Evolutionary conservation across 1,284 basidiomycete genomes (phyloP), one percentile per base, ranked within the genome.

Genomic region (Meripilus lineatus): DNA sequence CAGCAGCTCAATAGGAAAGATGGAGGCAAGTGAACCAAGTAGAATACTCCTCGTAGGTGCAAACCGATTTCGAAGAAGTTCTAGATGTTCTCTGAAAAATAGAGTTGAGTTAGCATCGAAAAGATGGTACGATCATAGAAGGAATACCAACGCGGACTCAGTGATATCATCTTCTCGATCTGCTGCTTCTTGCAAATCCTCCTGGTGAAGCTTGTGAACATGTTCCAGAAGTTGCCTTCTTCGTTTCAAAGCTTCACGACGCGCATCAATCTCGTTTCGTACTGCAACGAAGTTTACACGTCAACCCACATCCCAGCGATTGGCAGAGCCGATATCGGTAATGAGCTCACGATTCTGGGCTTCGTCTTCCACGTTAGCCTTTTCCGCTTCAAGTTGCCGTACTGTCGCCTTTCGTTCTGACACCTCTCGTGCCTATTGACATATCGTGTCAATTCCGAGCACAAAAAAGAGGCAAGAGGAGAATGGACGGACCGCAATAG

Each of bases 1-100:
- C 26, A 84, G 72, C 3, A 93, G 81, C 44, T 89, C 84, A 56
- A 97, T 94, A 25, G 93, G 92, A 64, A 89, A 97, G 55, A 96
- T 84, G 24, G 70, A 70, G 35, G 88, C 80, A 38, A 97, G 77
- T 13, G 75, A 76, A n/a, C 84, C 80, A 48, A 93, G 71, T 45
- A 93, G 77, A 11, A 74, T 71, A 18, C 81, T 84, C 42, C 86
- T 80, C 34, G 74, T 73, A 13, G 76, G 69, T 18, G 71, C 60
- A 46, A 89, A 67, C 44, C 62, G 75, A 51, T 56, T 66, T 50
- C 63, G 79, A 50, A 80, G 70, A n/a, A n/a, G n/a, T n/a, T n/a
- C n/a, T n/a, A n/a, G n/a, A n/a, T n/a, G n/a, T n/a, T n/a, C n/a
- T n/a, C n/a, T n/a, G n/a, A n/a, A n/a, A n/a, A n/a, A n/a, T n/a